Evolutionary conservation across 2,329 filamentous ascomycete species (phyloP).

Genomic region (Tolypocladium pustulatum): DNA sequence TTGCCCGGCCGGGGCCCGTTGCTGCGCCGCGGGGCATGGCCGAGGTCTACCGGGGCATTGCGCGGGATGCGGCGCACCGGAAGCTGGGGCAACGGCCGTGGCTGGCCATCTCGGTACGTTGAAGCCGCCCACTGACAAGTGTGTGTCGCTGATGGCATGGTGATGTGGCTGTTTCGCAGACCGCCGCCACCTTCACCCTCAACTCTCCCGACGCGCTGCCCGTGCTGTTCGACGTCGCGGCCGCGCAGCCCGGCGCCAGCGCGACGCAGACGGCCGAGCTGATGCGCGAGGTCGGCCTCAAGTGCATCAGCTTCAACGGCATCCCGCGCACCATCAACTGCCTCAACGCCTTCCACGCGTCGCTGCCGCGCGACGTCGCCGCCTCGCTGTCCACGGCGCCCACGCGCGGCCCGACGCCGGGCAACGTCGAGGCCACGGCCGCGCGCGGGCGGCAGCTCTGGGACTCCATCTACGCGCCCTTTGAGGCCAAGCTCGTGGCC

Average conservation of each 20-base stretch:
- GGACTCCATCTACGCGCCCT: slow-evolving; percentile 67
- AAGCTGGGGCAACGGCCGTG: slow-evolving; percentile 54
- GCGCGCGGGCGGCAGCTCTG: slow-evolving; percentile 56
- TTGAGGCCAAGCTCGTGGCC: slow-evolving; percentile 58
- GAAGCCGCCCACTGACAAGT: background rate
- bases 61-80: slow-evolving; percentile 49
- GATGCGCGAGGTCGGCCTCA: slow-evolving; percentile 65
- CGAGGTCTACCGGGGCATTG: slow-evolving; percentile 54
- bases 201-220: slow-evolving; percentile 71
- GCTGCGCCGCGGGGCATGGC: slow-evolving; percentile 53
- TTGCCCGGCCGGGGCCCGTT: slow-evolving; percentile 54
- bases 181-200: slow-evolving; percentile 75
- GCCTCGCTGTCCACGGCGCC: slow-evolving; percentile 42
- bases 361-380: slow-evolving; percentile 47
- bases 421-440: slow-evolving; percentile 44
- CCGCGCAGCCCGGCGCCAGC: slow-evolving; percentile 10
- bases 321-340: slow-evolving; percentile 79
- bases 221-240: slow-evolving; percentile 45
- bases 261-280: slow-evolving; percentile 50
- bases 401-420: slow-evolving; percentile 39
- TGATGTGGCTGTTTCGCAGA: slow-evolving; percentile 30
- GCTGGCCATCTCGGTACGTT: slow-evolving; percentile 52
- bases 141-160: background rate
- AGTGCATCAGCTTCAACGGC: slow-evolving; percentile 72
- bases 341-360: slow-evolving; percentile 58